Evolutionary conservation across 345 rosid genomes (phyloP).

Genomic region (Raphanus raphanistrum): DNA sequence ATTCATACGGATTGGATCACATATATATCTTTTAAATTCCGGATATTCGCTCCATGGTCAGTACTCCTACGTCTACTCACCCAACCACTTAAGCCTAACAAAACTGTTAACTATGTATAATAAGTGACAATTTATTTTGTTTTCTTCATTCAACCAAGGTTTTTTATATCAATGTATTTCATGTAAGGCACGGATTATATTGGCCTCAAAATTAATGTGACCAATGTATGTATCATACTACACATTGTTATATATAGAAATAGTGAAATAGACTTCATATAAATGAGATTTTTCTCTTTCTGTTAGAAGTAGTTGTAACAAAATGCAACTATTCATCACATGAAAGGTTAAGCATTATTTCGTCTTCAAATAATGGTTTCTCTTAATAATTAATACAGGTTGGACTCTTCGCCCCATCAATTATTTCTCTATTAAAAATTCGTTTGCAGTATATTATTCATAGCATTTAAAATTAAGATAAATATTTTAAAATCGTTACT

Average conservation of each 20-base stretch:
- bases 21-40: too few species aligned
- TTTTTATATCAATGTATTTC: background rate
- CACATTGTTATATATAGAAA: background rate
- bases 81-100: background rate
- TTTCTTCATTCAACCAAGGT: background rate
- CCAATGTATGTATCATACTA: background rate
- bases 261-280: background rate
- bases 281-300: slow-evolving; percentile 15
- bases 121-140: background rate
- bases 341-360: slow-evolving; percentile 31
- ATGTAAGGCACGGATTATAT: background rate
- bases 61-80: background rate
- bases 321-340: slow-evolving; percentile 35
- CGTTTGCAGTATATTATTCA: background rate
- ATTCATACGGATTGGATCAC: too few species aligned
- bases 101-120: background rate
- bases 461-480: background rate
- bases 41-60: too few species aligned
- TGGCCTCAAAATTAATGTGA: background rate
- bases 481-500: background rate
- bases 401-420: slow-evolving; percentile 27
- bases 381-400: slow-evolving; percentile 32
- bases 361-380: slow-evolving; percentile 21
- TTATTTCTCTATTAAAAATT: slow-evolving; percentile 1
- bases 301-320: slow-evolving; percentile 32